Evolutionary conservation across 306 rosid species (phyloP).

Genomic region (Luffa acutangula): DNA sequence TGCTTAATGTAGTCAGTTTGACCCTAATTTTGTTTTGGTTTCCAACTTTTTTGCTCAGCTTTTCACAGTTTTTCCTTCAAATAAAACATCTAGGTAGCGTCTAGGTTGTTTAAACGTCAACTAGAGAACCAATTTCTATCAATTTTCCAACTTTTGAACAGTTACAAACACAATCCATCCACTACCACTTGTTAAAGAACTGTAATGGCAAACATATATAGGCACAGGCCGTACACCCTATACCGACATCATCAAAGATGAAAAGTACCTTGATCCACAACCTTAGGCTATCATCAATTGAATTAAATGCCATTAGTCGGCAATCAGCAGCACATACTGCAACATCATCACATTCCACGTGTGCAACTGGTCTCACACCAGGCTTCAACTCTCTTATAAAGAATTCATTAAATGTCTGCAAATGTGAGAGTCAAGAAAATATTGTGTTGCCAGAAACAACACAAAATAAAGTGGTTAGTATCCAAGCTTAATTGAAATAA

Average conservation of each 20-base stretch:
- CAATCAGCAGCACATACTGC: constrained; percentile 90
- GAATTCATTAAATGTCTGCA: constrained; percentile 91
- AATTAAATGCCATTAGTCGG: constrained; percentile 76
- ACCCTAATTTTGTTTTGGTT: background rate
- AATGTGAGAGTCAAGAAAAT: constrained; percentile 13
- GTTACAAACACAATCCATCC: background rate
- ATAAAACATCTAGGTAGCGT: background rate
- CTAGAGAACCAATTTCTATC: background rate
- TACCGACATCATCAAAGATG: background rate
- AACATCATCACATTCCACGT: constrained; percentile 49
- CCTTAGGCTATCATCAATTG: constrained; percentile 65
- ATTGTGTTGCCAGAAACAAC: background rate
- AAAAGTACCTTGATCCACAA: constrained; percentile 91
- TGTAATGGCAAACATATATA: background rate
- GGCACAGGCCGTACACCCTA: background rate
- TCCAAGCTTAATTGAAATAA: background rate
- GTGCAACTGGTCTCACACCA: constrained; percentile 66
- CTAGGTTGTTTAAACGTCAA: background rate
- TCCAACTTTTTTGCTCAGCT: background rate
- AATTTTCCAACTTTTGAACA: background rate
- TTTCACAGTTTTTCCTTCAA: background rate
- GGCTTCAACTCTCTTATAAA: constrained; percentile 83
- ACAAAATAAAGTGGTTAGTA: background rate
- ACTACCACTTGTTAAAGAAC: background rate
- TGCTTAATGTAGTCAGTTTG: background rate